Percentiles rank a stretch among this genome's conserved stretches.
Conservation (phyloP, 495 filamentous ascomycete species). For the Neurospora sp. region DNA sequence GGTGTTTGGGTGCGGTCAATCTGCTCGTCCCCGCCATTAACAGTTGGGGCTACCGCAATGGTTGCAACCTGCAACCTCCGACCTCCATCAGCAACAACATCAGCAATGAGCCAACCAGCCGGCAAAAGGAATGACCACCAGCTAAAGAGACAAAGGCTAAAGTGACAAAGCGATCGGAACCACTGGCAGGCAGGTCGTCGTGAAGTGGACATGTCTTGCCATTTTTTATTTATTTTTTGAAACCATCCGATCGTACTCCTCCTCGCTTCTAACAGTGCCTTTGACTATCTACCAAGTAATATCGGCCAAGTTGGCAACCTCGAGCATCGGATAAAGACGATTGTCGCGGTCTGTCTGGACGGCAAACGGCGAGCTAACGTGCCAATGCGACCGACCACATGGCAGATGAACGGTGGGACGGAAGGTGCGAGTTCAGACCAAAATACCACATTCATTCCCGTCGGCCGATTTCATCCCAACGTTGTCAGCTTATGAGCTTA, state of each 20-base stretch:
- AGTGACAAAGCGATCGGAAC: no score
- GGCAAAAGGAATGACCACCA: no score
- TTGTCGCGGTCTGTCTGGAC: not conserved
- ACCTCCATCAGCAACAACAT: no score
- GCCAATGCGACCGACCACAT: not conserved
- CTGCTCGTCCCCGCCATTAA: not conserved
- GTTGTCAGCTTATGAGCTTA: not conserved
- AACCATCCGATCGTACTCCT: not conserved
- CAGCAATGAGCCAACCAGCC: no score
- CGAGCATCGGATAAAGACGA: not conserved
- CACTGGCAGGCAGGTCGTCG: no score
- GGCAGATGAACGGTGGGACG: not conserved
- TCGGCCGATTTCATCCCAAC: not conserved
- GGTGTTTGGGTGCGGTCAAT: not conserved
- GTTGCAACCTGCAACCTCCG: no score
- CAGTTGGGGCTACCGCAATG: not conserved
- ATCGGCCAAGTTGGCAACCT: not conserved
- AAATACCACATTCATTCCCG: not conserved
- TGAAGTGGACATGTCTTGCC: no score
- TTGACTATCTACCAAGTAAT: not conserved
- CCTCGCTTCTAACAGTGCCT: not conserved
- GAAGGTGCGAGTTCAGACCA: not conserved
- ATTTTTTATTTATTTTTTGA: no score
- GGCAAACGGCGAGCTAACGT: not conserved
- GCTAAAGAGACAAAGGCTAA: no score